phyloP scores from a whole-genome alignment of 352 stramenopile genomes.

The Globisporangium nunn region DNA sequence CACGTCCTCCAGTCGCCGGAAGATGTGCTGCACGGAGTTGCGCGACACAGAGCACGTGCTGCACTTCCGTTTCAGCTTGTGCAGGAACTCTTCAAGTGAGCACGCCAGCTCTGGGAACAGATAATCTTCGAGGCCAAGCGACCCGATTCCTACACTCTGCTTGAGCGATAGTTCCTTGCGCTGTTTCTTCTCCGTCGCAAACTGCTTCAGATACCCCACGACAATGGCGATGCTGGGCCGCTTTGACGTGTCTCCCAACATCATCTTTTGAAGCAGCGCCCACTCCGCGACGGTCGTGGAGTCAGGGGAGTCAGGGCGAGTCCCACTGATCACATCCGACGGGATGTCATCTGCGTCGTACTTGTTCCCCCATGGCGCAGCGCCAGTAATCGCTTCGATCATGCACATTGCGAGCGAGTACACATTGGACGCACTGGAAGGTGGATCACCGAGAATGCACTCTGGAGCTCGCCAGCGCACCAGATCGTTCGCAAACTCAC shows the following conservation, averaged over 20 bases:
- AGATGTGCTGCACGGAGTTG: conserved; percentile 1
- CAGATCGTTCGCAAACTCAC: too few relatives aligned
- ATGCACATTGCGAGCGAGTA: conserved; percentile 1
- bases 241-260: neutral
- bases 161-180: neutral
- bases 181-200: neutral
- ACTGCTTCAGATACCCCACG: neutral
- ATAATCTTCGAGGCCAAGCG: neutral
- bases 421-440: conserved; percentile 2
- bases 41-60: neutral
- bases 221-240: neutral
- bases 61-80: neutral
- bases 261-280: neutral
- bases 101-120: neutral
- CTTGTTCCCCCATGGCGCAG: neutral
- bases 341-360: neutral
- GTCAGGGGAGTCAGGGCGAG: neutral
- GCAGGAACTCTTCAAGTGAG: neutral
- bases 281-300: neutral
- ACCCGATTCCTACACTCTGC: neutral
- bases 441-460: neutral
- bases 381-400: conserved; percentile 1
- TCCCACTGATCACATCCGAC: neutral
- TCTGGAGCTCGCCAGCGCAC: conserved; percentile 4
- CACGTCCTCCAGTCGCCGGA: neutral